phyloP scores from a whole-genome alignment of 768 basidiomycete genomes.

The Rhizopogon sp. region DNA sequence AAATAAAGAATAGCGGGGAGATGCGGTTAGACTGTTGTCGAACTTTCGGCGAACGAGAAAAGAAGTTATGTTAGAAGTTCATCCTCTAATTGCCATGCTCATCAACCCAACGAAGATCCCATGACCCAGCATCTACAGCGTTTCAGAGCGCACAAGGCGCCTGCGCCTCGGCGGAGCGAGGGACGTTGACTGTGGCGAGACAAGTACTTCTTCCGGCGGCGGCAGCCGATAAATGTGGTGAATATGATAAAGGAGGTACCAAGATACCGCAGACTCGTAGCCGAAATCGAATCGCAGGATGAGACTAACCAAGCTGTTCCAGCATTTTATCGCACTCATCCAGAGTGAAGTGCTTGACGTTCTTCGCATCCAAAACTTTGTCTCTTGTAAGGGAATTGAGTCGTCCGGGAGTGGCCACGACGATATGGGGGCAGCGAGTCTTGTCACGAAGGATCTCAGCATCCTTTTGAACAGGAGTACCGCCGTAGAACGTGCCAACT shows the following conservation, averaged over 20 bases:
- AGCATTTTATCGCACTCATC: constrained; percentile 99
- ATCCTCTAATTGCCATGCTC: constrained; percentile 29
- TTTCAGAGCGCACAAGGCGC: constrained; percentile 34
- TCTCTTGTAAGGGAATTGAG: constrained; percentile 94
- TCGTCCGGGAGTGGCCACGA: constrained; percentile 97
- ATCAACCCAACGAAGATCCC: constrained; percentile 29
- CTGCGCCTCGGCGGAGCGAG: constrained; percentile 33
- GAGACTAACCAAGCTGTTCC: constrained; percentile 99
- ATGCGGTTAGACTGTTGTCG: constrained; percentile 60
- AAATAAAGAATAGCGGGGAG: constrained; percentile 40
- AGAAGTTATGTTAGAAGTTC: constrained; percentile 35
- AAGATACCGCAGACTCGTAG: constrained; percentile 34
- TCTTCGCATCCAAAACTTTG: constrained; percentile 91
- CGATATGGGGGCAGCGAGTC: constrained; percentile 96
- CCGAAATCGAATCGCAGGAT: constrained; percentile 59
- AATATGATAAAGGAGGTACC: constrained; percentile 46
- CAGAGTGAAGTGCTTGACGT: constrained; percentile 98
- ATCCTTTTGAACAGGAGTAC: constrained; percentile 92
- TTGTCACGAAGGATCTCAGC: constrained; percentile 93
- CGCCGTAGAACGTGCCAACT: constrained; percentile 96
- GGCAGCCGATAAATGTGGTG: constrained; percentile 34
- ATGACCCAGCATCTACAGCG: constrained; percentile 34
- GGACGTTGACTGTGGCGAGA: constrained; percentile 32
- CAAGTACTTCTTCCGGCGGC: constrained; percentile 31
- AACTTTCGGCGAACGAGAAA: constrained; percentile 47